A percentile compares a stretch with the other conserved stretches of the same genome.
These are phyloP conservation scores for Anisodus acutangulus DNA, from an alignment of 257 asterid genomes.

Conservation along the genomic window DNA sequence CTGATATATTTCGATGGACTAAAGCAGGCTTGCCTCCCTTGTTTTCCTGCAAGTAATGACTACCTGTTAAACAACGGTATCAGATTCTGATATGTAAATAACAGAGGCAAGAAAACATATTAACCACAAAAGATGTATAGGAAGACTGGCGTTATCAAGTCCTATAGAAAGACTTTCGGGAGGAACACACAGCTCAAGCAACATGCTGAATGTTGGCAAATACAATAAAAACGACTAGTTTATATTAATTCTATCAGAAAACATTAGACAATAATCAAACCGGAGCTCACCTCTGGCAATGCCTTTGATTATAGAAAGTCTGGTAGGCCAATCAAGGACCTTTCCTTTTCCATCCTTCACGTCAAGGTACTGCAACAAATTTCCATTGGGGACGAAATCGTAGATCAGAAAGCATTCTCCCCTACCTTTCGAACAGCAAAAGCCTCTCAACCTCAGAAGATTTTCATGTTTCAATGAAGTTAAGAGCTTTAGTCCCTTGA, in stretches of 20 bases:
- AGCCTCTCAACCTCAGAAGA: conserved; percentile 82
- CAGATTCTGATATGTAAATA: no score
- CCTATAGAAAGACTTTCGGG: no score
- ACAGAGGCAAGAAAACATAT: no score
- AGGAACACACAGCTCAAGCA: no score
- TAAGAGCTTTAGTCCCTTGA: conserved; percentile 71
- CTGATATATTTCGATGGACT: conserved; percentile 86
- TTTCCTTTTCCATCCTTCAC: conserved; percentile 55
- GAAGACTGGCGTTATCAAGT: no score
- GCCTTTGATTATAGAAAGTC: conserved; percentile 76
- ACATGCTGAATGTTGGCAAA: no score
- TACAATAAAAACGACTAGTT: no score
- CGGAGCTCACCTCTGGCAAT: conserved; percentile 74
- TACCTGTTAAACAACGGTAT: conserved; percentile 50
- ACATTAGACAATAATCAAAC: neutral
- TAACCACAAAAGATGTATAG: no score
- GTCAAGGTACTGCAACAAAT: conserved; percentile 75
- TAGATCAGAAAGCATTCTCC: conserved; percentile 95
- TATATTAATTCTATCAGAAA: no score
- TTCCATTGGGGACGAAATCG: conserved; percentile 82
- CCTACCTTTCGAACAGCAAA: conserved; percentile 90
- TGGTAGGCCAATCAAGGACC: conserved; percentile 80
- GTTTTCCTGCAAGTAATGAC: conserved; percentile 73
- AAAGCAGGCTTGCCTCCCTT: conserved; percentile 57
- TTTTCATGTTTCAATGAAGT: conserved; percentile 82